Percentiles rank a stretch among this genome's conserved stretches.
phyloP scores from a whole-genome alignment of 371 early-diverging fungal genomes.

The Lichtheimia hyalospora region DNA sequence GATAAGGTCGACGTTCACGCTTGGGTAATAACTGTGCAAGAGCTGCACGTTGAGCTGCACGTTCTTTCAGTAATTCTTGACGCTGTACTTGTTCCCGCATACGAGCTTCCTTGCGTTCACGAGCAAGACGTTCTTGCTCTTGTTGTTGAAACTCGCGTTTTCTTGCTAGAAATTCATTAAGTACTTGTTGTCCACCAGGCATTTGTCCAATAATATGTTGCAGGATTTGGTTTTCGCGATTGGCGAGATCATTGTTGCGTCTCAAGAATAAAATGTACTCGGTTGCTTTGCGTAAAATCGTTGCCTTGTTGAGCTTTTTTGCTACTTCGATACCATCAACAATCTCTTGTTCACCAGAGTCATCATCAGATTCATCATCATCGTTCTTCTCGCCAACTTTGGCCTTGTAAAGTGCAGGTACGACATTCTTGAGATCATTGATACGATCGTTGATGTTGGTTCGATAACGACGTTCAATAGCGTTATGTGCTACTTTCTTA shows the following conservation, averaged over 20 bases:
- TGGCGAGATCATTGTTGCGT: conserved; percentile 45
- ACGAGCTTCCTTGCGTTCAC: conserved; percentile 20
- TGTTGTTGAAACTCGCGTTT: conserved; percentile 18
- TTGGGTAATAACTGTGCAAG: conserved; percentile 22
- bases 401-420: conserved; percentile 79
- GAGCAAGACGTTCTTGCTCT: conserved; percentile 24
- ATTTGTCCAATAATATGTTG: conserved; percentile 49
- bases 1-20: conserved; percentile 24
- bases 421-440: conserved; percentile 76
- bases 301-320: conserved; percentile 89
- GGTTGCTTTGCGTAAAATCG: conserved; percentile 83
- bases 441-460: conserved; percentile 95
- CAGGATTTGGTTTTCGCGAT: conserved; percentile 54
- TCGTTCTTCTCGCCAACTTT: conserved; percentile 52
- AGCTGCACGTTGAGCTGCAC: conserved; percentile 33
- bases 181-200: conserved; percentile 57
- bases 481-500: conserved; percentile 92
- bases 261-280: conserved; percentile 84
- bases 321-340: conserved; percentile 70
- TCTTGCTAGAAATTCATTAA: conserved; percentile 30
- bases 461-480: conserved; percentile 91
- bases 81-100: conserved; percentile 24
- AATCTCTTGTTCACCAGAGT: conserved; percentile 59
- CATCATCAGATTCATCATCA: conserved; percentile 56
- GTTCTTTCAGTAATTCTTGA: conserved; percentile 27